These are phyloP conservation scores for Geranomyces michiganensis DNA, from an alignment of 192 early-diverging fungal species.

Conservation along the genomic window DNA sequence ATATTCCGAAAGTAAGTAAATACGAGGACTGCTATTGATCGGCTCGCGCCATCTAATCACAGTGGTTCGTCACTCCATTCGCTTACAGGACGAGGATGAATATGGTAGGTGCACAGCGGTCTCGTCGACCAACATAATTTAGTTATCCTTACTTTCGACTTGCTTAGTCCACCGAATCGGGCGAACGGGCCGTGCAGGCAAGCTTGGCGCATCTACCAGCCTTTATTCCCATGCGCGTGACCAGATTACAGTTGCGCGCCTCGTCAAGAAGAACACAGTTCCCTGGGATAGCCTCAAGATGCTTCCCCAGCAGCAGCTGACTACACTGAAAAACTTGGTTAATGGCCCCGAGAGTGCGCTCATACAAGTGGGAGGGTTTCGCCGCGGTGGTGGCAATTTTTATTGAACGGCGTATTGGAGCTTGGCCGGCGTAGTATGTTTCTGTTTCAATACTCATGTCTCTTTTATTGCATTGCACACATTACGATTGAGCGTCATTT, in stretches of 20 bases:
- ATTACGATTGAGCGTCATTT: too few species aligned
- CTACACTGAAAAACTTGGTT: not conserved
- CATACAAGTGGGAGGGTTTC: not conserved
- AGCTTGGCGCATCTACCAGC: constrained; percentile 84
- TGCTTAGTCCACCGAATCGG: constrained; percentile 80
- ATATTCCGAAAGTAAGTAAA: constrained; percentile 34
- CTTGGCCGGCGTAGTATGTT: too few species aligned
- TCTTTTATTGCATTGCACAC: too few species aligned
- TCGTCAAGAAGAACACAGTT: constrained; percentile 87
- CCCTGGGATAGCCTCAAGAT: constrained; percentile 16
- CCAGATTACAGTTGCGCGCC: constrained; percentile 59
- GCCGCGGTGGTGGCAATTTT: not conserved
- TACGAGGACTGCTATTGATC: not conserved
- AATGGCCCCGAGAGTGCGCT: not conserved
- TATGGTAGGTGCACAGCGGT: constrained; percentile 2
- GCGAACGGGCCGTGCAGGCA: constrained; percentile 91
- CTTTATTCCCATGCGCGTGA: constrained; percentile 88
- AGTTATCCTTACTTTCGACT: constrained; percentile 53
- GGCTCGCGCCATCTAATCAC: too few species aligned
- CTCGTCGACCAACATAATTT: not conserved
- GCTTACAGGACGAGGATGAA: constrained; percentile 24
- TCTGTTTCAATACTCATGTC: too few species aligned
- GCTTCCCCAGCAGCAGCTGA: not conserved
- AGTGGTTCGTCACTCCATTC: too few species aligned
- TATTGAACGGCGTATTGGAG: too few species aligned